phyloP scores from a whole-genome alignment of 164 flowering plant genomes.

The Stephania yunnanensis region DNA sequence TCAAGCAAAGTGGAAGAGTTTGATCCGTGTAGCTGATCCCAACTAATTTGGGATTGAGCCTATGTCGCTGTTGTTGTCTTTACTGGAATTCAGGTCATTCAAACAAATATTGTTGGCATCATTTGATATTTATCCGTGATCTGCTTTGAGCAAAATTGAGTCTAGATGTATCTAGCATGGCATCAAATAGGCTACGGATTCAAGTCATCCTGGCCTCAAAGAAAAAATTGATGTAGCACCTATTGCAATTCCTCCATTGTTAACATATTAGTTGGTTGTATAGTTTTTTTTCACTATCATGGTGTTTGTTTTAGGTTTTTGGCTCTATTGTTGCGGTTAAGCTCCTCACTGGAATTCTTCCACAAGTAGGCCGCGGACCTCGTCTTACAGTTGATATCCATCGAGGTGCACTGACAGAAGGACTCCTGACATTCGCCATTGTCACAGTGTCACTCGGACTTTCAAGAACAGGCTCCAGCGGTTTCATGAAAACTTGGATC shows the following conservation, averaged over 20 bases:
- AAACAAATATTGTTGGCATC: too few relatives aligned
- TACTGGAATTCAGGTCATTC: too few relatives aligned
- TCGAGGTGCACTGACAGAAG: constrained; percentile 85
- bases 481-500: constrained; percentile 87
- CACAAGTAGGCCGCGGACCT: constrained; percentile 70
- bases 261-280: background rate
- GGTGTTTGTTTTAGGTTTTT: constrained; percentile 37
- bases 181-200: background rate
- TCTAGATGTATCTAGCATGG: background rate
- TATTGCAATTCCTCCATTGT: background rate
- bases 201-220: background rate
- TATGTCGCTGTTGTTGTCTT: too few relatives aligned
- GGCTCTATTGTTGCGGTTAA: constrained; percentile 75
- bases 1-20: too few relatives aligned
- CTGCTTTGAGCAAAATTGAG: background rate
- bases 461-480: constrained; percentile 43
- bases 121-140: too few relatives aligned
- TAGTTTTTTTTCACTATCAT: background rate
- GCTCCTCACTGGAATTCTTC: constrained; percentile 47
- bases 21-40: too few relatives aligned
- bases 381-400: constrained; percentile 67
- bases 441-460: constrained; percentile 56
- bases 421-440: constrained; percentile 61
- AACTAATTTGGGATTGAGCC: too few relatives aligned
- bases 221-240: background rate